These are phyloP conservation scores for Solidago caesia DNA, from an alignment of 129 eudicot species.

Conservation along the genomic window DNA sequence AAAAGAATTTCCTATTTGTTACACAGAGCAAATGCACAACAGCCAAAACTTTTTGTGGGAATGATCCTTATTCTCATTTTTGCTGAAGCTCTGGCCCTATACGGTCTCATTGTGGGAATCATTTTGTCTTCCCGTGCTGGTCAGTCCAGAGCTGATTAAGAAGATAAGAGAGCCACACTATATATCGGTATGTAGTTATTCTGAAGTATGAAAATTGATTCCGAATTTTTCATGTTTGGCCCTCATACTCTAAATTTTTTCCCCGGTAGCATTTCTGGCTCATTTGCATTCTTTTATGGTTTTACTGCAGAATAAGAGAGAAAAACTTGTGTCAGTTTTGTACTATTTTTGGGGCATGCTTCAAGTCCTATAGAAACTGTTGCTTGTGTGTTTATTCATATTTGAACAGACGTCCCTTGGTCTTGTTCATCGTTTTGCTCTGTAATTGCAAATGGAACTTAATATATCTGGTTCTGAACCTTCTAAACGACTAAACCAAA, in stretches of 20 bases:
- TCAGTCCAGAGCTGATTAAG: conserved; percentile 70
- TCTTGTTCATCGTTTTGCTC: too few relatives aligned
- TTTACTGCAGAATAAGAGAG: conserved; percentile 30
- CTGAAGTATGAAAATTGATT: conserved; percentile 21
- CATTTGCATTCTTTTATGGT: conserved; percentile 32
- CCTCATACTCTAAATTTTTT: conserved; percentile 9
- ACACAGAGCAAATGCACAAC: conserved; percentile 67
- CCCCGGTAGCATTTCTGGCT: conserved; percentile 26
- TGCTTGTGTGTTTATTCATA: conserved; percentile 5
- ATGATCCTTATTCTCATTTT: conserved; percentile 70
- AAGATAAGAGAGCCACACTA: conserved; percentile 14
- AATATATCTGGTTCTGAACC: too few relatives aligned
- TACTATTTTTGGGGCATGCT: conserved; percentile 13
- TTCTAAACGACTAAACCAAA: neutral
- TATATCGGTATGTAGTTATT: conserved; percentile 29
- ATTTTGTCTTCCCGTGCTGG: conserved; percentile 77
- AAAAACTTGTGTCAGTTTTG: conserved; percentile 16
- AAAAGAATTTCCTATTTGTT: conserved; percentile 4
- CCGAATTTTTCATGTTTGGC: conserved; percentile 14
- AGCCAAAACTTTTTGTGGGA: conserved; percentile 73
- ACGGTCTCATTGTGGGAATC: conserved; percentile 69
- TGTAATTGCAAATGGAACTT: too few relatives aligned
- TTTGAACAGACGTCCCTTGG: neutral
- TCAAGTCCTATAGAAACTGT: conserved; percentile 22
- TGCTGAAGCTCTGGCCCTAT: conserved; percentile 67